Percentiles rank a stretch among this genome's conserved stretches.
Conservation (phyloP, 345 rosid species). For the Eucalyptus regnans region DNA sequence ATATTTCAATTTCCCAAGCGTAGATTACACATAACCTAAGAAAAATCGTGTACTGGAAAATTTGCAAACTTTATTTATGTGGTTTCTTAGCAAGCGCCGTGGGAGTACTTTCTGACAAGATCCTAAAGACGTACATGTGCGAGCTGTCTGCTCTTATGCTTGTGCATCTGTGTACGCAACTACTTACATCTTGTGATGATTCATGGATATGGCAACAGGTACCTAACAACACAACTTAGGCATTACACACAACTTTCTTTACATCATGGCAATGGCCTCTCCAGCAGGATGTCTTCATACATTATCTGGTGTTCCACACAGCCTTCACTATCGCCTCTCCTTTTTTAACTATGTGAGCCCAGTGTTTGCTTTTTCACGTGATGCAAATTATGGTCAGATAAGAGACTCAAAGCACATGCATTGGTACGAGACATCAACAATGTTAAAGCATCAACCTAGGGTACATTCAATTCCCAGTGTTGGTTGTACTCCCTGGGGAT, state of each 20-base stretch:
- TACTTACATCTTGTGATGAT: neutral
- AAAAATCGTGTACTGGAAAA: neutral
- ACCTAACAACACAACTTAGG: neutral
- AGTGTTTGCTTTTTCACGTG: neutral
- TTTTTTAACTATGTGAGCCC: constrained; percentile 3
- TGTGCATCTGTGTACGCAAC: neutral
- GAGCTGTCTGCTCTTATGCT: neutral
- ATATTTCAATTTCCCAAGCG: neutral
- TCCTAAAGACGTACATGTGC: neutral
- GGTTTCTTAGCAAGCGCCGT: neutral
- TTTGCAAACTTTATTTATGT: neutral
- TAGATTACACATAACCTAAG: neutral
- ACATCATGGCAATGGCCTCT: constrained; percentile 20
- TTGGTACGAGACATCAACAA: neutral
- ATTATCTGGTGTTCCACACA: constrained; percentile 8
- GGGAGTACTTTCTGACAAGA: neutral
- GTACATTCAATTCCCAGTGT: neutral
- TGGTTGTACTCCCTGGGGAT: neutral
- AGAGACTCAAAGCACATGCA: neutral
- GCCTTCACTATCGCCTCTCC: neutral
- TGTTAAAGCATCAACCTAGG: neutral
- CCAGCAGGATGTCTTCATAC: constrained; percentile 22
- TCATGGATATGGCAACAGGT: neutral
- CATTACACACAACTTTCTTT: neutral
- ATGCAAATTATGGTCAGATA: neutral